A percentile compares a stretch with the other conserved stretches of the same genome.
phyloP scores from a whole-genome alignment of 1,284 basidiomycete species.

The Amylostereum chailletii region DNA sequence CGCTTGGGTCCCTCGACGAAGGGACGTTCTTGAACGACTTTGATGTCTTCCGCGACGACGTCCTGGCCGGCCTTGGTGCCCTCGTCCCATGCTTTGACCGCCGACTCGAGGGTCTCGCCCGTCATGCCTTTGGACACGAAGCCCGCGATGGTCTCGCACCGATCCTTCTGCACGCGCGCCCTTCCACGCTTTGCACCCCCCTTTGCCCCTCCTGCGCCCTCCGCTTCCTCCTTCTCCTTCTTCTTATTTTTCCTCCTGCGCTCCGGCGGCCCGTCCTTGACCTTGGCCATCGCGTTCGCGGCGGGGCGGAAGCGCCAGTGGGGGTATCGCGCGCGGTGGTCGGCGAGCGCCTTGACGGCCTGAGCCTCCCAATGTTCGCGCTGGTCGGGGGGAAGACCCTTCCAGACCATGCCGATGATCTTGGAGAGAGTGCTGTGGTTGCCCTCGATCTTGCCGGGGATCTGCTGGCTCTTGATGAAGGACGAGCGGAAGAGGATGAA shows the following conservation, averaged over 20 bases:
- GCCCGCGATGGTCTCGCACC: constrained; percentile 42
- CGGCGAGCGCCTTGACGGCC: constrained; percentile 65
- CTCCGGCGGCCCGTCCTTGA: constrained; percentile 22
- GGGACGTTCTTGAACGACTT: not conserved
- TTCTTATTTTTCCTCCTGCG: constrained; percentile 11
- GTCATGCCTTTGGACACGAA: constrained; percentile 41
- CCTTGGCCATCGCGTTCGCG: constrained; percentile 44
- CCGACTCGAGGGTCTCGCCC: constrained; percentile 36
- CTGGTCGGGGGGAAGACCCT: constrained; percentile 48
- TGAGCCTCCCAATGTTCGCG: constrained; percentile 68
- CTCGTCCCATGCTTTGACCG: constrained; percentile 34
- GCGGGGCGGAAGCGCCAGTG: constrained; percentile 69
- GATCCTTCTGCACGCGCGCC: constrained; percentile 19
- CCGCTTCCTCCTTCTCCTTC: constrained; percentile 17
- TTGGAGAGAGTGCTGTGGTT: constrained; percentile 66
- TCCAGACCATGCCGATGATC: constrained; percentile 51
- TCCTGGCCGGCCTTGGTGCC: constrained; percentile 9
- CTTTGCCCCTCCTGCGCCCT: constrained; percentile 13
- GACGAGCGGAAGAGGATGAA: constrained; percentile 93
- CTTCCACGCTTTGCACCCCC: constrained; percentile 1
- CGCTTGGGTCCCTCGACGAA: not conserved
- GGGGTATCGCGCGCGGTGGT: constrained; percentile 69
- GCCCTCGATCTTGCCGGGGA: constrained; percentile 70
- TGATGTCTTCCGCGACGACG: not conserved
- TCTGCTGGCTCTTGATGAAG: constrained; percentile 71